A percentile compares a stretch with the other conserved stretches of the same genome.
Conservation (phyloP, 495 filamentous ascomycete species). For the Corynascus novoguineensis region DNA sequence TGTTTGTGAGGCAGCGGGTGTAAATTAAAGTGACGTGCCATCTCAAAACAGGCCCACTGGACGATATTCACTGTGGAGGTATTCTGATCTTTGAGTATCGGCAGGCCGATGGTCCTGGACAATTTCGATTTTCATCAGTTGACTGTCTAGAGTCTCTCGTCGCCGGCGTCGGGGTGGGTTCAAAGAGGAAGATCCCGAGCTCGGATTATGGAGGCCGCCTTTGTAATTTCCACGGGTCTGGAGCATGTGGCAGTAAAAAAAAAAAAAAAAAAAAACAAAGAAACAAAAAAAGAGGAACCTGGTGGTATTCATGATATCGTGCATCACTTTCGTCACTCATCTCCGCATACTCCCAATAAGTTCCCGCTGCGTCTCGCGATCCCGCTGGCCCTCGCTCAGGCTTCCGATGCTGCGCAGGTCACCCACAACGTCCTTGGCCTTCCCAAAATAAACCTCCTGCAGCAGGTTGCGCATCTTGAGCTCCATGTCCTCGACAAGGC, state of each 20-base stretch:
- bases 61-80: not conserved
- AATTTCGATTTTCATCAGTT: not conserved
- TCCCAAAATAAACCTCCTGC: slow-evolving; percentile 99
- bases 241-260: too few relatives aligned
- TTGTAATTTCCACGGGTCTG: not conserved
- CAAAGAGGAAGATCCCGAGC: too few relatives aligned
- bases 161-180: too few relatives aligned
- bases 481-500: slow-evolving; percentile 98
- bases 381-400: slow-evolving; percentile 78
- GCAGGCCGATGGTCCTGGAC: not conserved
- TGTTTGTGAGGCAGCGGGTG: not conserved
- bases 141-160: too few relatives aligned
- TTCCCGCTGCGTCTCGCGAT: slow-evolving; percentile 81
- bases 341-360: slow-evolving; percentile 72
- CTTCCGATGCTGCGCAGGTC: slow-evolving; percentile 86
- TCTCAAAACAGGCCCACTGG: slow-evolving; percentile 12
- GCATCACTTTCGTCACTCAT: slow-evolving; percentile 5
- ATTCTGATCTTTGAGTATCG: not conserved
- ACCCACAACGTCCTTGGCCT: slow-evolving; percentile 98
- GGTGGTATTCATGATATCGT: not conserved
- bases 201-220: too few relatives aligned
- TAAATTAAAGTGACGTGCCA: not conserved
- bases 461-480: slow-evolving; percentile 98
- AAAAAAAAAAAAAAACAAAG: too few relatives aligned
- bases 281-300: too few relatives aligned